Evolutionary conservation across 2,329 filamentous ascomycete species (phyloP), one percentile per base, ranked within the genome.

Genomic region (Penicillium sp.): DNA sequence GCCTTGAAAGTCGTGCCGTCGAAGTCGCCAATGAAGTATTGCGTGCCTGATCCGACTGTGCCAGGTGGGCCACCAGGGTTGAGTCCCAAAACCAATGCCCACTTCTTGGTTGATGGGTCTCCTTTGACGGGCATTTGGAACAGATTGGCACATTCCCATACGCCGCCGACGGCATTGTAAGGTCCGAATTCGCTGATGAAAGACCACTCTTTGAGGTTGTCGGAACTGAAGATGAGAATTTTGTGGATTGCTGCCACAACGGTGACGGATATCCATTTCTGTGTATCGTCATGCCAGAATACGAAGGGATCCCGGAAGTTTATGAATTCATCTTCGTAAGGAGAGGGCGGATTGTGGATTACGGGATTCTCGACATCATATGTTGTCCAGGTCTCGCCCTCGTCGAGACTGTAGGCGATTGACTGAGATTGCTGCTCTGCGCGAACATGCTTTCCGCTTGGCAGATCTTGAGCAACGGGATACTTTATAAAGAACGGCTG

Each of bases 221-320:
- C 45, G 2, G 67, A 69, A 13, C 57, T 66, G 53, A 63, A 69
- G 24, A 69, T 57, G 16, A 62, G 40, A 7, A 69, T 46, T 37
- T 66, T 67, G 34, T 67, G 65, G 13, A 63, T 2, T 24, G 62
- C 44, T 9, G 66, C 49, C 6, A 67, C 44, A 1, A 56, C 37
- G 3, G 57, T 43, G 11, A 66, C 55, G 4, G 61, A 50, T 9
- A 68, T 44, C 68, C 68, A 70, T 50, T 63, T 61, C 4, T 57
- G 20, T 18, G 58, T 61, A 8, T 56, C 35, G 1, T 56, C 53
- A 40, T 69, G 58, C 66, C 69, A 66, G 55, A 72, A 66, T 1
- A 88, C 83, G 62, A 88, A 85, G 1, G 86, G 86, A 59, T 89
- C 86, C 10, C 86, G 82, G 73, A 88, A 66, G 13, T 66, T 55